Evolutionary conservation across 2,329 filamentous ascomycete genomes (phyloP).

Genomic region (Fonsecaea multimorphosa): DNA sequence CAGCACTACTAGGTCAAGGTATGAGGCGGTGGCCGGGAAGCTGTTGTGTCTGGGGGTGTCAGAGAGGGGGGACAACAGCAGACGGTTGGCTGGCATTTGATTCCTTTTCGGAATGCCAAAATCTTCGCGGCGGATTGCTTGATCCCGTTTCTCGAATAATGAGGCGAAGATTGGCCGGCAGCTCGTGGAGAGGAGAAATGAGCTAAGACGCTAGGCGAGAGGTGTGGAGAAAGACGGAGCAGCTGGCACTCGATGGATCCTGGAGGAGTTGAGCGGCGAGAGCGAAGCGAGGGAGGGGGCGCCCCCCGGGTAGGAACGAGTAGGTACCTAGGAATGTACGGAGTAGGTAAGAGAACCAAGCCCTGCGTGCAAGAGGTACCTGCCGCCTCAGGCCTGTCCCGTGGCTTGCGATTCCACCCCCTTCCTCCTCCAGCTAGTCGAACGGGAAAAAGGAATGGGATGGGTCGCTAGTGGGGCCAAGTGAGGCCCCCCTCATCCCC

Average conservation of each 20-base stretch:
- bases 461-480: neutral
- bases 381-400: conserved; percentile 18
- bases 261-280: conserved; percentile 25
- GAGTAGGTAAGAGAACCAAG: too few relatives aligned
- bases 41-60: neutral
- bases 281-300: conserved; percentile 27
- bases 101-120: conserved; percentile 7
- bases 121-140: conserved; percentile 19
- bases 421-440: neutral
- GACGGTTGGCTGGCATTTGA: conserved; percentile 25
- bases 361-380: conserved; percentile 22
- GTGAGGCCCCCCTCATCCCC: neutral
- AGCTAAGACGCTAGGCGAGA: conserved; percentile 21
- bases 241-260: conserved; percentile 19
- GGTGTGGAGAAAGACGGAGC: conserved; percentile 21
- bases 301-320: conserved; percentile 1
- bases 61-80: neutral
- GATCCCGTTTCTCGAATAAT: conserved; percentile 27
- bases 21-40: neutral
- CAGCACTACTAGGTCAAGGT: neutral
- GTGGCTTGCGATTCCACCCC: neutral
- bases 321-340: too few relatives aligned
- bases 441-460: conserved; percentile 13
- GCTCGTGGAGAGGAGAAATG: conserved; percentile 18
- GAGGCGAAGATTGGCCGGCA: conserved; percentile 20